These are phyloP conservation scores for Ophiostoma australiae DNA, from an alignment of 2,329 filamentous ascomycete species.

Conservation along the genomic window DNA sequence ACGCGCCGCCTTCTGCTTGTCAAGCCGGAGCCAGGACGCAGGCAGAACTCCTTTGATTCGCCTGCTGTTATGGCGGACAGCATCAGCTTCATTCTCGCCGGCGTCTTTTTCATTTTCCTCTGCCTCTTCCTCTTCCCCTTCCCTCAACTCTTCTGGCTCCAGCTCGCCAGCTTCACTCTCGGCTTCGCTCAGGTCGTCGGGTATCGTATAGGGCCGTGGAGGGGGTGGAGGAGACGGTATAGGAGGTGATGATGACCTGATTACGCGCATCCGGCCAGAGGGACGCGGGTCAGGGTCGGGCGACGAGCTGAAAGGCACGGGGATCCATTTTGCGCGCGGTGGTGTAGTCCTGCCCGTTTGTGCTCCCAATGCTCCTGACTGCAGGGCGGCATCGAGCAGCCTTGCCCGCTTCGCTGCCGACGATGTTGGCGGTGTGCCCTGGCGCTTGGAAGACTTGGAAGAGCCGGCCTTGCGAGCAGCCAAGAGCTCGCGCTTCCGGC, in stretches of 20 bases:
- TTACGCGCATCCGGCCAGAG: background rate
- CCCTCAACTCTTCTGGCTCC: constrained; percentile 17
- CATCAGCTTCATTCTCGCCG: constrained; percentile 40
- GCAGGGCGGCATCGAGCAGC: constrained; percentile 17
- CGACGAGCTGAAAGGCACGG: constrained; percentile 24
- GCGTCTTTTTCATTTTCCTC: background rate
- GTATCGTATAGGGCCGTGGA: background rate
- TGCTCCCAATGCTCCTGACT: background rate
- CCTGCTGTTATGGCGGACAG: constrained; percentile 38
- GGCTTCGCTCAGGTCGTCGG: constrained; percentile 16
- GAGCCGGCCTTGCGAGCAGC: background rate
- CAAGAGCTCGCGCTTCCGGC: constrained; percentile 22
- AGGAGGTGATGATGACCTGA: background rate
- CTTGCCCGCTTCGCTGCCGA: constrained; percentile 30
- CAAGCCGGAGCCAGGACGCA: constrained; percentile 61
- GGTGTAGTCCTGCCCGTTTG: background rate
- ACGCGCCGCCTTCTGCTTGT: constrained; percentile 42
- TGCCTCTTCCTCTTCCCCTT: background rate
- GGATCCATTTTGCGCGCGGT: constrained; percentile 19
- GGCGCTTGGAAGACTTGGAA: constrained; percentile 28
- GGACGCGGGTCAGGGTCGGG: constrained; percentile 17
- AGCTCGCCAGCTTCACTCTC: constrained; percentile 17
- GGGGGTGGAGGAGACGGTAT: background rate
- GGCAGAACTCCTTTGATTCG: constrained; percentile 58
- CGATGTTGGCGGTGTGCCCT: constrained; percentile 26